Base-by-base conservation (phyloP, 2,329 filamentous ascomycete species). In the Dryadomyces sulphureus region DNA sequence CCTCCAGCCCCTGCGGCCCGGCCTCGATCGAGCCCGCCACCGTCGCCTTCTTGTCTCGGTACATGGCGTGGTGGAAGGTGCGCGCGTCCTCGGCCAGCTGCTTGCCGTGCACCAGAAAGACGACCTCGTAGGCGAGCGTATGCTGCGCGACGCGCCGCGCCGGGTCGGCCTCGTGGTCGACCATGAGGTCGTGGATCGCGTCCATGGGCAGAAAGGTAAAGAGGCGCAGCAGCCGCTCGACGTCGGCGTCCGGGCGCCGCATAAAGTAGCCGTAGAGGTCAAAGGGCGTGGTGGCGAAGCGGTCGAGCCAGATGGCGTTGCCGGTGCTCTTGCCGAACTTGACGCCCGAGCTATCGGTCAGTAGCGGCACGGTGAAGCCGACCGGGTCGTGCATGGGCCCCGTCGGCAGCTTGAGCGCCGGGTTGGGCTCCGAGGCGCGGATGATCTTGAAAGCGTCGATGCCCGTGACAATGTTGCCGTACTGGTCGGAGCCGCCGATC, bases 291-390 rank as follows among this genome's bases (percentile, higher is more conserved):
- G 90, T 94, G 73, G 87, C 75, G 55, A 81, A 79, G 45, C 72
- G 70, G 60, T 95, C 87, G 3, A 98, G 73, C 92, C 92, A 98
- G 32, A 98, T 65, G 2, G 90, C 89, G 60, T 96, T 96, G 22
- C 89, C 90, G 2, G 87, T 84, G 51, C 81, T 93, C 67, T 98
- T 98, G 44, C 92, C 92, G 55, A 96, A 89, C 62, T 98, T 98
- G 58, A 77, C 78, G 17, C 92, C 92, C 1, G 84, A 76, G 1
- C 84, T 71, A 45, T 90, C 89, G 0, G 88, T 94, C 34, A 98
- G 68, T 2, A 98, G 74, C 0, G 92, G 92, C 1, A 90, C 87
- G 0, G 92, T 96, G 54, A 98, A 82, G 7, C 92, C 92, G 50
- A 90, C 75, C 0, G 89, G 86, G 16, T 72, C 69, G 53, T 76